Evolutionary conservation across 2,329 filamentous ascomycete genomes (phyloP), one percentile per base, ranked within the genome.

Genomic region (Colletotrichum lupini): DNA sequence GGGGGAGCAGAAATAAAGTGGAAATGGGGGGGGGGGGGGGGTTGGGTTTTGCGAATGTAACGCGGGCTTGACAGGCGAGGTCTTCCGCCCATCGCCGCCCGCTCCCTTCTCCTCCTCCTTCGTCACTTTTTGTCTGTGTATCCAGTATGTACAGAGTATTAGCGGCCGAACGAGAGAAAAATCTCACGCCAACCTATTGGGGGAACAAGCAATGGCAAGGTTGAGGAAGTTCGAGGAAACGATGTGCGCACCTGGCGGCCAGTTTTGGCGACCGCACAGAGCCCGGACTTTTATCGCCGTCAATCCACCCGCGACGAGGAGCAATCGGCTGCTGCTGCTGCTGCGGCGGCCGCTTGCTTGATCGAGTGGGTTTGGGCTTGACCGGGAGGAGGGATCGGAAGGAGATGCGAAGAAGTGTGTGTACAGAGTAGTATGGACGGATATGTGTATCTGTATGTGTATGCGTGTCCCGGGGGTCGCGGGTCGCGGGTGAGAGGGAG

Each of bases 1-100:
- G 30, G 58, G 46, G 42, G 32, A 46, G 55, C 59, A 60, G 56
- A 55, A 37, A 61, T 56, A 61, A 65, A 65, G 61, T 60, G 67
- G 70, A 61, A 59, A 49, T 58, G 24, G 24, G 24, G 26, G 26
- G 26, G 24, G 24, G 26, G 62, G 42, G 42, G 42, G 61, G 68
- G n/a, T n/a, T n/a, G n/a, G n/a, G n/a, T n/a, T n/a, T 72, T 63
- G 72, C 72, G 68, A 74, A 72, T 74, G 68, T 49, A 74, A 74
- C 72, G 57, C 72, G 62, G 72, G 62, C 63, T 59, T 63, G 52
- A 72, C 68, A 68, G 62, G 68, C 72, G 68, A 72, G 67, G 62
- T 49, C 60, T 73, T 52, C 70, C 70, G 70, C 67, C 60, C 67
- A 65, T 57, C 67, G 60, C 32, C 55, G 55, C 56, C 56, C 56